Conservation (phyloP, 495 filamentous ascomycete species). For the Lasiosphaeris hirsuta region DNA sequence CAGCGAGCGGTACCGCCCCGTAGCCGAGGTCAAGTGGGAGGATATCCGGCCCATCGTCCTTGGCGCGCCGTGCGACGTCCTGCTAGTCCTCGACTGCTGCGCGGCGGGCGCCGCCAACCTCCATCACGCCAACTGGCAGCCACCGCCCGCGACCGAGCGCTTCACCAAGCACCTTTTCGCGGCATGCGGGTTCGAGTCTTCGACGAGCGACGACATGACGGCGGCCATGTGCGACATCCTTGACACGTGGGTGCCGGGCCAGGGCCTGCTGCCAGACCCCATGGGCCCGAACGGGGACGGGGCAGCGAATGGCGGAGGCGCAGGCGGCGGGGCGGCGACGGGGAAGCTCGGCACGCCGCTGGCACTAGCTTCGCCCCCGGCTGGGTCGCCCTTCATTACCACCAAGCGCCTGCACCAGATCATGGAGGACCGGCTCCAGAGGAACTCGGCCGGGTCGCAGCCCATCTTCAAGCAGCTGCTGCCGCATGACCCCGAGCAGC, state of each 20-base stretch:
- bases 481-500: conserved; percentile 31
- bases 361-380: too few species aligned
- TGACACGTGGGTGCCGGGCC: conserved; percentile 15
- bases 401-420: conserved; percentile 35
- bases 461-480: conserved; percentile 37
- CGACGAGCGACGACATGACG: conserved; percentile 36
- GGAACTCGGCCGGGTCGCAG: conserved; percentile 24
- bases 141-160: conserved; percentile 12
- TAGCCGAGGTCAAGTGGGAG: conserved; percentile 28
- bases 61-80: conserved; percentile 25
- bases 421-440: conserved; percentile 31
- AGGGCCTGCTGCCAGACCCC: neutral
- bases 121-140: conserved; percentile 23
- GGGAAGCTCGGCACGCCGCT: too few species aligned
- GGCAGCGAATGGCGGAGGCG: neutral
- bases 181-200: conserved; percentile 35
- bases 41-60: conserved; percentile 26
- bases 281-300: neutral
- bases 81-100: conserved; percentile 37
- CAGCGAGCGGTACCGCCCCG: conserved; percentile 34
- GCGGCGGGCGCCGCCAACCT: conserved; percentile 32
- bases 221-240: conserved; percentile 31
- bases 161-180: conserved; percentile 37
- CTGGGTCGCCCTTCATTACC: conserved; percentile 13
- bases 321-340: neutral